phyloP scores from a whole-genome alignment of 2,329 filamentous ascomycete genomes.

The Knufia petricola region DNA sequence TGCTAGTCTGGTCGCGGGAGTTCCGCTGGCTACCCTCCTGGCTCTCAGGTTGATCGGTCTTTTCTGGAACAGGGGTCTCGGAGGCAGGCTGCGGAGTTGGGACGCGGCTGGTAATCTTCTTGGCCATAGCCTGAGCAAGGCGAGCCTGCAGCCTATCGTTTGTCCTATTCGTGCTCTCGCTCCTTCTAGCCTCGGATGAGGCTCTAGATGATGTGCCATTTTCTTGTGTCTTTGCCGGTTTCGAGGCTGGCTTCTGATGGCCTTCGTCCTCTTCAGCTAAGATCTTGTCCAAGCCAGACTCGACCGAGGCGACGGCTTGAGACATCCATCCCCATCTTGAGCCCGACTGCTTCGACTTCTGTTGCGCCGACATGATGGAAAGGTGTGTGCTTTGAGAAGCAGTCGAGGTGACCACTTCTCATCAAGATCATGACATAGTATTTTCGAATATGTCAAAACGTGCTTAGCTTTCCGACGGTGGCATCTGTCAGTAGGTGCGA shows the following conservation, averaged over 20 bases:
- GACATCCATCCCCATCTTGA: constrained; percentile 74
- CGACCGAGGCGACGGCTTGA: constrained; percentile 85
- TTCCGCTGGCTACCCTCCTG: neutral
- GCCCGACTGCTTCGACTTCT: constrained; percentile 35
- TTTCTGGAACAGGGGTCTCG: constrained; percentile 39
- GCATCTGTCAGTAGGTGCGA: too few relatives aligned
- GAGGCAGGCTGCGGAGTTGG: constrained; percentile 41
- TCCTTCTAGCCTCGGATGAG: constrained; percentile 45
- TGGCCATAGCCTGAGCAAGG: constrained; percentile 75
- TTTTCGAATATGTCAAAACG: neutral
- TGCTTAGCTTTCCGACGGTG: too few relatives aligned
- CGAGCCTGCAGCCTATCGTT: constrained; percentile 84
- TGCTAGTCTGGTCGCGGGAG: neutral
- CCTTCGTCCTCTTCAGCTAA: constrained; percentile 64
- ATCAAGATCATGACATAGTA: neutral
- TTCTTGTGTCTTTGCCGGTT: constrained; percentile 21
- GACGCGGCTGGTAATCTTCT: constrained; percentile 47
- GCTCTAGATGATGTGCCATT: constrained; percentile 22
- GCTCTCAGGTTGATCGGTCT: constrained; percentile 26
- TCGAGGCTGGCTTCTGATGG: constrained; percentile 17
- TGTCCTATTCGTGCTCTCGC: constrained; percentile 53
- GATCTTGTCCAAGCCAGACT: constrained; percentile 85
- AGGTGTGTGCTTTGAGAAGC: neutral
- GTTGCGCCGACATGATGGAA: constrained; percentile 19
- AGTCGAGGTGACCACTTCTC: constrained; percentile 2